Evolutionary conservation across 2,329 filamentous ascomycete genomes (phyloP).

Genomic region (Claviceps lovelessii): DNA sequence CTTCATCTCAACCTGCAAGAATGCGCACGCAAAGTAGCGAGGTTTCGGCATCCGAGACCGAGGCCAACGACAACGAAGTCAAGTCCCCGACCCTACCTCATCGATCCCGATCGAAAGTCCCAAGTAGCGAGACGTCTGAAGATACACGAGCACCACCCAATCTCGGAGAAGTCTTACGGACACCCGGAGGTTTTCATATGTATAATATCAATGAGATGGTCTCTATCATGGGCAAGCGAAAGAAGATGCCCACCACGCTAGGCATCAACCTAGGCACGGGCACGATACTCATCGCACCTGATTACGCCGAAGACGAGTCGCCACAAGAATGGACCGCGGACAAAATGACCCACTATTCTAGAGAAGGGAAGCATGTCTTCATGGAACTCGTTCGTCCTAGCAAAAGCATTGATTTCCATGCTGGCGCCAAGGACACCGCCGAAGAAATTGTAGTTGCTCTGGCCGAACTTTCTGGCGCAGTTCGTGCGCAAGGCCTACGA

Average conservation of each 20-base stretch:
- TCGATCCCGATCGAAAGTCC: conserved; percentile 14
- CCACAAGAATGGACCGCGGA: conserved; percentile 90
- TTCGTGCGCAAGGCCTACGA: conserved; percentile 65
- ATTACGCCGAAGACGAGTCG: conserved; percentile 67
- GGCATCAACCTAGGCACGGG: conserved; percentile 87
- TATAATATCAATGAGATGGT: conserved; percentile 98
- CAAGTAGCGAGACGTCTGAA: background rate
- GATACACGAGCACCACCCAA: background rate
- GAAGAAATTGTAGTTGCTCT: conserved; percentile 81
- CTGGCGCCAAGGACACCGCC: conserved; percentile 91
- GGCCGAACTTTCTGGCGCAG: conserved; percentile 76
- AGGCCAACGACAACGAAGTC: conserved; percentile 17
- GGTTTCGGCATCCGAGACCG: conserved; percentile 16
- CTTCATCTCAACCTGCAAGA: conserved; percentile 15
- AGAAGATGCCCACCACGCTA: conserved; percentile 95
- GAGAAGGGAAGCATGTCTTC: conserved; percentile 96
- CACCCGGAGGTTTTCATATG: conserved; percentile 74
- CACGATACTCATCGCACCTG: conserved; percentile 78
- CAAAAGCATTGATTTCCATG: conserved; percentile 93
- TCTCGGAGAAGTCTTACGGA: conserved; percentile 30
- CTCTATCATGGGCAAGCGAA: conserved; percentile 89
- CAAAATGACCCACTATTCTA: conserved; percentile 91
- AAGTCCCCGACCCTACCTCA: conserved; percentile 26
- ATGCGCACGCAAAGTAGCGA: conserved; percentile 14
- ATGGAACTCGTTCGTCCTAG: conserved; percentile 82